phyloP scores from a whole-genome alignment of 1,139 yeast genomes.

The Suhomyces atakaporum region DNA sequence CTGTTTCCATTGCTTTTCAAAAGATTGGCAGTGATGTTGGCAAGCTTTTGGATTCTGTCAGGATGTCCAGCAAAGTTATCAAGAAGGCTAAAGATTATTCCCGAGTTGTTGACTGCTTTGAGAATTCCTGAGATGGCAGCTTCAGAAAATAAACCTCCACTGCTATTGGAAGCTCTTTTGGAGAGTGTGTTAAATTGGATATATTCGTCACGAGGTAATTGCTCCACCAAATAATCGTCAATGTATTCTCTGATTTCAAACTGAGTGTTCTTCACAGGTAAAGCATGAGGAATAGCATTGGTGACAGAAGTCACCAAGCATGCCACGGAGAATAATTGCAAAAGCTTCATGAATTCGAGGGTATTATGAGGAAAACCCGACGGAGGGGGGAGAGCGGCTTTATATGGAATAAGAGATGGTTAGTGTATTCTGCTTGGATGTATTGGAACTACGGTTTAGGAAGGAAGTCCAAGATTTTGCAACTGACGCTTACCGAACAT shows the following conservation, averaged over 20 bases:
- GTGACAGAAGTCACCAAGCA: slow-evolving; percentile 12
- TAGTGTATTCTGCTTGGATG: not conserved
- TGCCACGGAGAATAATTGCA: slow-evolving; percentile 12
- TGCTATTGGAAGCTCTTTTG: slow-evolving; percentile 7
- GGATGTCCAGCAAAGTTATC: slow-evolving; percentile 40
- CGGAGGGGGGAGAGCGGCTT: slow-evolving; percentile 5
- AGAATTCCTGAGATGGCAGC: slow-evolving; percentile 20
- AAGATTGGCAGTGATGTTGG: slow-evolving; percentile 32
- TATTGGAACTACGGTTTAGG: slow-evolving; percentile 3
- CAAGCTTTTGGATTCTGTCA: slow-evolving; percentile 28
- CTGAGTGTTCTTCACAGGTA: slow-evolving; percentile 22
- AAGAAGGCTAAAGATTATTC: slow-evolving; percentile 37
- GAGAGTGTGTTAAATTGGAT: slow-evolving; percentile 1
- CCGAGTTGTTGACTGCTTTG: slow-evolving; percentile 35
- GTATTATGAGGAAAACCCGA: not conserved
- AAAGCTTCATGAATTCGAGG: slow-evolving; percentile 12
- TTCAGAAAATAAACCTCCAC: slow-evolving; percentile 5
- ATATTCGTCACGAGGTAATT: slow-evolving; percentile 2
- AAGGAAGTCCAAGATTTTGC: slow-evolving; percentile 4
- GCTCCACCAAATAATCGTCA: slow-evolving; percentile 17
- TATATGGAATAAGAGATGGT: slow-evolving; percentile 1
- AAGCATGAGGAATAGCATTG: slow-evolving; percentile 20
- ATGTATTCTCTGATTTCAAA: slow-evolving; percentile 18
- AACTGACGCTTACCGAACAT: slow-evolving; percentile 2
- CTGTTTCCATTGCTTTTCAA: slow-evolving; percentile 9